These are phyloP conservation scores for Zelopaecilomyces penicillatus DNA, from an alignment of 2,329 filamentous ascomycete genomes.

Conservation along the genomic window DNA sequence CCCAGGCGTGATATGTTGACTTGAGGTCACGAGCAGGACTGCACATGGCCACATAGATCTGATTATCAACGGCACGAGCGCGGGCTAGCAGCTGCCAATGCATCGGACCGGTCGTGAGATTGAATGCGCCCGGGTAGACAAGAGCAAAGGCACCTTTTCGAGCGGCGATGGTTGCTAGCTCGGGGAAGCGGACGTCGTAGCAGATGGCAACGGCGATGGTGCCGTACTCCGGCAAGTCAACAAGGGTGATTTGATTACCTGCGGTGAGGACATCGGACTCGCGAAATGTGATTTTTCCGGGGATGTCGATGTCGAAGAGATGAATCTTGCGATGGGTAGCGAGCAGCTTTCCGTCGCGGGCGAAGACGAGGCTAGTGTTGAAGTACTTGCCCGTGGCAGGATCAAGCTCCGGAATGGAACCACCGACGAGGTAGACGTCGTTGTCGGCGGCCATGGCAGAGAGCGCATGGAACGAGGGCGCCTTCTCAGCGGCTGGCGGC, in stretches of 20 bases:
- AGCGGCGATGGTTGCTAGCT: conserved; percentile 82
- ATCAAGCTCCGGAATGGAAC: conserved; percentile 82
- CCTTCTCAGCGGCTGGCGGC: conserved; percentile 60
- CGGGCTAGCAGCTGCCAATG: conserved; percentile 84
- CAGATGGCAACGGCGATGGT: conserved; percentile 85
- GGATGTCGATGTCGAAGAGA: conserved; percentile 96
- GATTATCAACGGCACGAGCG: conserved; percentile 84
- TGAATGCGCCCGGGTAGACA: conserved; percentile 95
- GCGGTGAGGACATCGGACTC: conserved; percentile 85
- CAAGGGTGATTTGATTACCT: conserved; percentile 74
- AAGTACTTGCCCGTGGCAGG: conserved; percentile 57
- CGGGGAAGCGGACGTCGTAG: conserved; percentile 96
- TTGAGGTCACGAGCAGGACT: conserved; percentile 74
- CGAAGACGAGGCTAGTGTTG: conserved; percentile 85
- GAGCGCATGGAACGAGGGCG: conserved; percentile 80
- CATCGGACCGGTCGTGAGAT: conserved; percentile 80
- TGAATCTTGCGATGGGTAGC: conserved; percentile 89
- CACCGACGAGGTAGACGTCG: conserved; percentile 74
- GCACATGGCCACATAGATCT: conserved; percentile 88
- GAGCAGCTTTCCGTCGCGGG: conserved; percentile 68
- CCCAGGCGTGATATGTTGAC: conserved; percentile 81
- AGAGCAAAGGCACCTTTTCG: conserved; percentile 79
- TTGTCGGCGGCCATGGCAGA: conserved; percentile 71
- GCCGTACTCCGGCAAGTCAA: conserved; percentile 84
- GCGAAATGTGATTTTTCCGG: conserved; percentile 83